Evolutionary conservation across 2,329 filamentous ascomycete genomes (phyloP).

Genomic region (Cyphellophora europaea): DNA sequence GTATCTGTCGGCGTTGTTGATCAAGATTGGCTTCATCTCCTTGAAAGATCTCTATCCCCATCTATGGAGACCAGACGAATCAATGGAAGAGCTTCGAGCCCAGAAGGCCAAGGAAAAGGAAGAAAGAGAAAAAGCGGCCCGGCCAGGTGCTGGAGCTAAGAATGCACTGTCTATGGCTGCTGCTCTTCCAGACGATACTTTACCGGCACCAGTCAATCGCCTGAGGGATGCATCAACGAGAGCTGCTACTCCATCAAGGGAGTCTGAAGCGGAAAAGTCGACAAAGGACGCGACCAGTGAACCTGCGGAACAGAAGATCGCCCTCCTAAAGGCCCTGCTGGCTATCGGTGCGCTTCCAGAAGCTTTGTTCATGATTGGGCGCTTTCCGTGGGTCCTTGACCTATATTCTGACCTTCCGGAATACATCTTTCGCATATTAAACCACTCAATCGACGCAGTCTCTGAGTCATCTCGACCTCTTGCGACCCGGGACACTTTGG

Average conservation of each 20-base stretch:
- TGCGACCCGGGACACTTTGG: slow-evolving; percentile 28
- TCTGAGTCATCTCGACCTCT: slow-evolving; percentile 46
- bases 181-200: slow-evolving; percentile 73
- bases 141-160: slow-evolving; percentile 58
- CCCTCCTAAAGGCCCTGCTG: slow-evolving; percentile 73
- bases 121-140: slow-evolving; percentile 63
- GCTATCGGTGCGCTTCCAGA: slow-evolving; percentile 90
- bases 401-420: slow-evolving; percentile 72
- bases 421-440: slow-evolving; percentile 74
- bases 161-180: slow-evolving; percentile 86
- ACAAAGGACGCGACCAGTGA: slow-evolving; percentile 51
- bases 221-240: slow-evolving; percentile 43
- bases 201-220: slow-evolving; percentile 30
- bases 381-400: slow-evolving; percentile 87
- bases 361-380: slow-evolving; percentile 81
- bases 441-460: slow-evolving; percentile 72
- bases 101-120: slow-evolving; percentile 66
- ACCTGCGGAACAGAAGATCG: slow-evolving; percentile 78
- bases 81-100: slow-evolving; percentile 66
- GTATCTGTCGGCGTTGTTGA: slow-evolving; percentile 79
- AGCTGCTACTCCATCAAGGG: slow-evolving; percentile 43
- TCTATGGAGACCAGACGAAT: slow-evolving; percentile 73
- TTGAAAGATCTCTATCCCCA: slow-evolving; percentile 85
- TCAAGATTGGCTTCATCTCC: slow-evolving; percentile 96
- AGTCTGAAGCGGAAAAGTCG: slow-evolving; percentile 38